Conservation (phyloP, 331 rosid genomes). For the Rosa hybrid region DNA sequence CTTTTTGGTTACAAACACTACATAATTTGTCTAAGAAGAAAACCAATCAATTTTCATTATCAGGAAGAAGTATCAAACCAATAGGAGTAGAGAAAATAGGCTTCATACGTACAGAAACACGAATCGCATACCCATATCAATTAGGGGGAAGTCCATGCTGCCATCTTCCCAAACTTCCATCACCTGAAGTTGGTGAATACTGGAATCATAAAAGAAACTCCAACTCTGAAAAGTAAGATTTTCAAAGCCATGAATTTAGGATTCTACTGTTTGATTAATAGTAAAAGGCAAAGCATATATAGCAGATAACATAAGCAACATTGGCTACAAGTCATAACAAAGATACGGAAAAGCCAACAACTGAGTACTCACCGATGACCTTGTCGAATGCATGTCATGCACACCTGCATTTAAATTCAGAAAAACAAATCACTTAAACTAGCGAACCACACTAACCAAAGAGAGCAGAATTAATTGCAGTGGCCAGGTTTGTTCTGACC, state of each 20-base stretch:
- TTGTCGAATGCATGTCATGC: slow-evolving; percentile 85
- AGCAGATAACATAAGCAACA: background rate
- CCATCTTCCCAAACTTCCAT: slow-evolving; percentile 96
- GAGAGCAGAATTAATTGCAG: no score
- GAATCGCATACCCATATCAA: slow-evolving; percentile 70
- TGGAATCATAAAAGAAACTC: slow-evolving; percentile 86
- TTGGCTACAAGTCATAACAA: background rate
- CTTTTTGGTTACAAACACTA: background rate
- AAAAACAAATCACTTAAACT: background rate
- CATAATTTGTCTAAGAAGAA: background rate
- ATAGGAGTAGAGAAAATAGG: background rate
- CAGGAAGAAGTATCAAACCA: background rate
- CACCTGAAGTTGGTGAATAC: slow-evolving; percentile 81
- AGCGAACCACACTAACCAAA: background rate
- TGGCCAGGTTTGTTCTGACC: no score
- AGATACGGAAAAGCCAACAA: slow-evolving; percentile 10
- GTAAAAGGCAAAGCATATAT: background rate
- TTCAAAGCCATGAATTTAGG: slow-evolving; percentile 25
- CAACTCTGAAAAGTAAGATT: slow-evolving; percentile 60
- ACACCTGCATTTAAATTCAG: slow-evolving; percentile 55
- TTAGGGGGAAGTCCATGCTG: slow-evolving; percentile 70
- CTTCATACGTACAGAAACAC: slow-evolving; percentile 15
- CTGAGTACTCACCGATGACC: slow-evolving; percentile 63
- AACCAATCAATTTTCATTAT: background rate
- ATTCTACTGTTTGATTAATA: background rate